A percentile compares a stretch with the other conserved stretches of the same genome.
phyloP scores from a whole-genome alignment of 176 grass and related monocot species.

The Dendrocalamus sinicus region DNA sequence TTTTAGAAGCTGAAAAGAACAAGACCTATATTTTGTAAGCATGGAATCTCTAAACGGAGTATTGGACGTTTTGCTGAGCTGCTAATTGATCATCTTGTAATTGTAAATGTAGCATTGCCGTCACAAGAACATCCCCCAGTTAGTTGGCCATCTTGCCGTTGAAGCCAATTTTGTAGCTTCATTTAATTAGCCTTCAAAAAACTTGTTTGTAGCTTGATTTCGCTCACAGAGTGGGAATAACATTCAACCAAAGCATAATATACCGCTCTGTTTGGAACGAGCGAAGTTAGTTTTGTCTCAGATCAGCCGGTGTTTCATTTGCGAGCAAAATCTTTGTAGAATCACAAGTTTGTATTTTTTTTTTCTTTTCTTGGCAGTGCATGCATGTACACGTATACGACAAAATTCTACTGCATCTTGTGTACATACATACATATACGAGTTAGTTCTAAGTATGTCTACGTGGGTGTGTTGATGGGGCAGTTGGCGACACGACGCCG shows the following conservation, averaged over 20 bases:
- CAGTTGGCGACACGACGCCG: not conserved
- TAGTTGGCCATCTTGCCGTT: not conserved
- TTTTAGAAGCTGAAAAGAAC: no score
- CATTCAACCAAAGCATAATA: no score
- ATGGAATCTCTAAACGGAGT: not conserved
- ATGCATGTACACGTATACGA: no score
- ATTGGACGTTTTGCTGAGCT: not conserved
- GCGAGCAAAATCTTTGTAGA: not conserved
- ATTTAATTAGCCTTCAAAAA: no score
- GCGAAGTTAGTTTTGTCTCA: no score
- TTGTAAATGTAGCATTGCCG: not conserved
- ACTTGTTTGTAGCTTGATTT: not conserved
- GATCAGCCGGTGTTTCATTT: no score
- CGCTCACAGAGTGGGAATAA: not conserved
- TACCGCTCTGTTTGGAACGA: no score
- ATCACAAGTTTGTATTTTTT: no score
- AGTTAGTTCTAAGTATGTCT: not conserved
- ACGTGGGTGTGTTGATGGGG: not conserved
- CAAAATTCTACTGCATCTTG: not conserved
- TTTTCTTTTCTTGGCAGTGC: no score
- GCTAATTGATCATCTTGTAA: not conserved
- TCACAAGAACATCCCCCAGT: not conserved
- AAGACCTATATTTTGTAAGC: not conserved
- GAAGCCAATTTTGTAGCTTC: not conserved
- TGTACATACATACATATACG: not conserved